Evolutionary conservation across 2,329 filamentous ascomycete genomes (phyloP), one percentile per base, ranked within the genome.

Genomic region (Chrysoporthe austroafricana): DNA sequence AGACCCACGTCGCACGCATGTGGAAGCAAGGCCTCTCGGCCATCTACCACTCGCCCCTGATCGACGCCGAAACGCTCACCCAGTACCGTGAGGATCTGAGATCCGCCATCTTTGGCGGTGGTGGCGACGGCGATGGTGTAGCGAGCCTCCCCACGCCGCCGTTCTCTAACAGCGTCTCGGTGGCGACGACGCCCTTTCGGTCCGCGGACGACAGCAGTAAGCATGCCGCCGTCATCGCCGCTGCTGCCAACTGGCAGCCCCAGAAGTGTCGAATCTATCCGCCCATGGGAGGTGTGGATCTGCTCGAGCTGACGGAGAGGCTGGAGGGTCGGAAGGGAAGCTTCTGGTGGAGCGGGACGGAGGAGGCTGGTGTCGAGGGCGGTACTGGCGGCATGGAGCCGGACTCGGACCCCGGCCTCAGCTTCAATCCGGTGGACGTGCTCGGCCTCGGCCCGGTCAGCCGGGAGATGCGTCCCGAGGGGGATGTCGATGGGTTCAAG

Each of bases 1-100:
- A 75, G 6, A 69, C 66, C 0, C 76, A 78, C 57, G 72, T 77
- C 50, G 65, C 63, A 16, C 56, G 68, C 42, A 77, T 78, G 76
- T 76, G 73, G 72, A 68, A 70, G 8, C 71, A 73, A 46, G 76
- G 73, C 0, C 74, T 78, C 7, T 75, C 73, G 4, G 72, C 71
- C 36, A 71, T 78, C 14, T 76, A 75, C 69, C 75, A 77, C 66
- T 72, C 64, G 16, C 68, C 32, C 1, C 57, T 70, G 36, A 69
- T 54, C 61, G 62, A n/a, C 26, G 39, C 54, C 50, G 64, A 18
- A 16, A 44, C 13, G 16, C 34, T 69, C 16, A 18, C 36, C 21
- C 62, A 48, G 14, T 69, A 62, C 58, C 60, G 46, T 9, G 32
- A 62, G 14, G 46, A 56, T 4, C 54, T 69, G 32, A 58, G 52